Conservation (phyloP, 1,139 yeast genomes). For the Pichia sp. region DNA sequence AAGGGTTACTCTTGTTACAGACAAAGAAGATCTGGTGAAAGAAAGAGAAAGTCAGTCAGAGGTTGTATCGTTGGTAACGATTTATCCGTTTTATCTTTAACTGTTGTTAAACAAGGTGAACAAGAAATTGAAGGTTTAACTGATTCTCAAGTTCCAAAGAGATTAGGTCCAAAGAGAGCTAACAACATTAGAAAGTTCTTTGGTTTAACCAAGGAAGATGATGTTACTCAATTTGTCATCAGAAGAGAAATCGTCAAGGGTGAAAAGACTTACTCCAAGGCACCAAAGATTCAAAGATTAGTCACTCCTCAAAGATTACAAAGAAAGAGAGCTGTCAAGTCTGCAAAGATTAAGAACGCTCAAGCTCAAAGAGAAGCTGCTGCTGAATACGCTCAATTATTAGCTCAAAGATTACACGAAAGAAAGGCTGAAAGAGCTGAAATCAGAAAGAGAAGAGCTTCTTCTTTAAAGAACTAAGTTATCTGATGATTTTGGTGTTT, state of each 20-base stretch:
- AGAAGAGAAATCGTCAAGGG: constrained; percentile 98
- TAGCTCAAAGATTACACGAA: constrained; percentile 97
- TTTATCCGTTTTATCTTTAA: constrained; percentile 89
- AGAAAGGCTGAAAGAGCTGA: constrained; percentile 98
- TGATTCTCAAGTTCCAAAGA: constrained; percentile 91
- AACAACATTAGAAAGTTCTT: constrained; percentile 99
- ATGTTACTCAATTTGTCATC: constrained; percentile 87
- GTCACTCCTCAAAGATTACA: constrained; percentile 98
- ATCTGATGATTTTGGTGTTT: not conserved
- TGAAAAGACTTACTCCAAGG: constrained; percentile 98
- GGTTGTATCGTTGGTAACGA: constrained; percentile 99
- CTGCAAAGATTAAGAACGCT: constrained; percentile 93
- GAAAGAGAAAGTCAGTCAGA: constrained; percentile 99
- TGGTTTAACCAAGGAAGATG: constrained; percentile 96
- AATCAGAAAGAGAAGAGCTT: constrained; percentile 99
- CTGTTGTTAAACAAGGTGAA: constrained; percentile 97
- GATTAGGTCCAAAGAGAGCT: constrained; percentile 99
- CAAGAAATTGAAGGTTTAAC: constrained; percentile 93
- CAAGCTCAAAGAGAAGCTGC: constrained; percentile 99
- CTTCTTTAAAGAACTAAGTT: constrained; percentile 74
- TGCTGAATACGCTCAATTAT: constrained; percentile 98
- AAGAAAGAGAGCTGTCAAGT: constrained; percentile 97
- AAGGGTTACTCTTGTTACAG: constrained; percentile 99
- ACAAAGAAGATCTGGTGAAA: constrained; percentile 99
- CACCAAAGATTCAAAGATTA: constrained; percentile 99